Conservation (phyloP, 192 early-diverging fungal genomes). For the Coemansia biformis region DNA sequence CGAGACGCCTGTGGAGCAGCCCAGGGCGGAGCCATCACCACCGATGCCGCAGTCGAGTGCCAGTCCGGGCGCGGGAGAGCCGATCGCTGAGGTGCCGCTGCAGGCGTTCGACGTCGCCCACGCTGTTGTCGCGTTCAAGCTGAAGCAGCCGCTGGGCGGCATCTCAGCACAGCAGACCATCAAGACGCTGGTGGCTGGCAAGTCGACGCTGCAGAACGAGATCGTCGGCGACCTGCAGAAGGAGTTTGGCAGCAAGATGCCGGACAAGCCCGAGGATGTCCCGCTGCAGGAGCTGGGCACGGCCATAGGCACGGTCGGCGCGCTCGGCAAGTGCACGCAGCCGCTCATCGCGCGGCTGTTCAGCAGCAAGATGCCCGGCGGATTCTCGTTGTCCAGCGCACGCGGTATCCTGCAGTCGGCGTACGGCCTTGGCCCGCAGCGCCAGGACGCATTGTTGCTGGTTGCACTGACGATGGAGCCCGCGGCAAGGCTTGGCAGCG, state of each 20-base stretch:
- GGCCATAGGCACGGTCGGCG: conserved; percentile 57
- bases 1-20: not conserved
- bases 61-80: not conserved
- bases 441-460: conserved; percentile 71
- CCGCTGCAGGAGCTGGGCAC: conserved; percentile 70
- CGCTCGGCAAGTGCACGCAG: conserved; percentile 77
- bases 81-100: conserved; percentile 64
- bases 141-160: conserved; percentile 75
- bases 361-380: conserved; percentile 87
- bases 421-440: conserved; percentile 75
- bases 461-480: conserved; percentile 81
- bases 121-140: conserved; percentile 80
- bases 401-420: conserved; percentile 61
- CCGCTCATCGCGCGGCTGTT: conserved; percentile 74
- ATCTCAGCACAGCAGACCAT: conserved; percentile 66
- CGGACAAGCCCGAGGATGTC: conserved; percentile 89
- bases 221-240: conserved; percentile 91
- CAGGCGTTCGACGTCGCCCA: conserved; percentile 70
- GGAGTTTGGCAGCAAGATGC: conserved; percentile 79
- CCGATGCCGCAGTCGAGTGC: no score
- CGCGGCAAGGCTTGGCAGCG: conserved; percentile 60
- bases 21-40: not conserved
- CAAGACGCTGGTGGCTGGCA: conserved; percentile 84
- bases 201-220: conserved; percentile 96
- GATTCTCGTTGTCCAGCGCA: conserved; percentile 73